phyloP scores from a whole-genome alignment of 2,329 filamentous ascomycete species.

The Beauveria pseudobassiana region DNA sequence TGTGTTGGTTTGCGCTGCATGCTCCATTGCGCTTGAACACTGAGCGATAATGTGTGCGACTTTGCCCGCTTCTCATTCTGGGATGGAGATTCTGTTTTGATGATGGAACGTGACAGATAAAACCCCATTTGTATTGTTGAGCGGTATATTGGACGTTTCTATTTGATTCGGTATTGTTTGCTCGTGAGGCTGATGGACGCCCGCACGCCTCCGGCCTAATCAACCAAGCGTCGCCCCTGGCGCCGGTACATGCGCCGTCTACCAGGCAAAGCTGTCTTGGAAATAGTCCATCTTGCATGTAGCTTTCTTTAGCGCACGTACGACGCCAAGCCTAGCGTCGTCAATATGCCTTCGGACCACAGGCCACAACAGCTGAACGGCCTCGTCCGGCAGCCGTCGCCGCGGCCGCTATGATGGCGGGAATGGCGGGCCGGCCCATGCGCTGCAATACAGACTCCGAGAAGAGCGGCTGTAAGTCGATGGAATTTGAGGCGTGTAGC shows the following conservation, averaged over 20 bases:
- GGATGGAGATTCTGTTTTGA: not conserved
- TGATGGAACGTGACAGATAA: too few species aligned
- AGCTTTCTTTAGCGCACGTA: conserved; percentile 21
- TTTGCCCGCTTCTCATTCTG: not conserved
- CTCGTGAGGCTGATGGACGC: not conserved
- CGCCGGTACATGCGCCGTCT: not conserved
- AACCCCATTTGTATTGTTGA: not conserved
- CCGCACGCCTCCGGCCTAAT: not conserved
- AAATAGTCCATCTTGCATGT: conserved; percentile 30
- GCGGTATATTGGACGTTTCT: not conserved
- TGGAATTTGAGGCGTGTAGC: conserved; percentile 27
- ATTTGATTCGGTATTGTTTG: not conserved
- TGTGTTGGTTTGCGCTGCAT: conserved; percentile 3
- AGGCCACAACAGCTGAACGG: conserved; percentile 34
- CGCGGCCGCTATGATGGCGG: conserved; percentile 23
- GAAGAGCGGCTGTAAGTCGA: conserved; percentile 11
- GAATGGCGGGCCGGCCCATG: conserved; percentile 26
- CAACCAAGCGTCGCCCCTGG: not conserved
- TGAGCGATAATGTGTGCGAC: not conserved
- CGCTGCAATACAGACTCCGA: conserved; percentile 14
- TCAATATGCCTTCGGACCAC: conserved; percentile 38
- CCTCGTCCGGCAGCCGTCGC: conserved; percentile 11
- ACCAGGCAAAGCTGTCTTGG: conserved; percentile 38
- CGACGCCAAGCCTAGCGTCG: conserved; percentile 30
- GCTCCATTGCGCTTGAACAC: not conserved